phyloP scores from a whole-genome alignment of 192 early-diverging fungal genomes.

The Tieghemiomyces parasiticus region DNA sequence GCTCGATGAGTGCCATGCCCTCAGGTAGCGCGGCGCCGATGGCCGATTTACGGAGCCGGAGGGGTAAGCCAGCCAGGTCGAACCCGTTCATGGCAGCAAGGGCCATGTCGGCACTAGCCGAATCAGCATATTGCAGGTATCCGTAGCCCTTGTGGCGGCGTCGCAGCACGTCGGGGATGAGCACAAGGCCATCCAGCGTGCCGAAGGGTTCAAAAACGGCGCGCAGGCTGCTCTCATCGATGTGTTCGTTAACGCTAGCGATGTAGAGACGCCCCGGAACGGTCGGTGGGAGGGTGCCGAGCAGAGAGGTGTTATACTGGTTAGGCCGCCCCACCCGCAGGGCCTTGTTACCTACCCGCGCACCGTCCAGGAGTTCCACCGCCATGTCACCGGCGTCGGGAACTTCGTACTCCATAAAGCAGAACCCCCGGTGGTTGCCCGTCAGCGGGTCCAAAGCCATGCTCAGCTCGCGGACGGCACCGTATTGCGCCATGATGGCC shows the following conservation, averaged over 20 bases:
- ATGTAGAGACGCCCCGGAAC: conserved; percentile 59
- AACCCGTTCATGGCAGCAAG: conserved; percentile 60
- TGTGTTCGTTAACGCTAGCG: conserved; percentile 63
- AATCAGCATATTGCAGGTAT: conserved; percentile 58
- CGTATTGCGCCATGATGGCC: conserved; percentile 63
- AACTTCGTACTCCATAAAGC: conserved; percentile 80
- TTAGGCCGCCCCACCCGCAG: conserved; percentile 76
- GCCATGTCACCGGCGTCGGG: conserved; percentile 76
- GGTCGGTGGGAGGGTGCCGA: conserved; percentile 45
- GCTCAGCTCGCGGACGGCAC: conserved; percentile 54
- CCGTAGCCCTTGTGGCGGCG: conserved; percentile 72
- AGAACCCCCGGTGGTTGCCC: conserved; percentile 71
- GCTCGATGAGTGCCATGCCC: conserved; percentile 65
- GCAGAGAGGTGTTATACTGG: conserved; percentile 49
- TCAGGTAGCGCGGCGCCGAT: conserved; percentile 63
- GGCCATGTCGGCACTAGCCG: conserved; percentile 39
- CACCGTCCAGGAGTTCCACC: conserved; percentile 63
- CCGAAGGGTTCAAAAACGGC: conserved; percentile 82
- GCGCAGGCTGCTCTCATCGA: conserved; percentile 54
- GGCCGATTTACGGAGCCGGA: conserved; percentile 51
- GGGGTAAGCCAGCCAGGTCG: conserved; percentile 49
- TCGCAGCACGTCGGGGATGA: conserved; percentile 47
- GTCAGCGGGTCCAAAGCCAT: conserved; percentile 62
- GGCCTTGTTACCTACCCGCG: conserved; percentile 60
- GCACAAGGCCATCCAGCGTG: conserved; percentile 43